Base-by-base conservation (phyloP, 192 early-diverging fungal species). In the Coemansia aciculifera region DNA sequence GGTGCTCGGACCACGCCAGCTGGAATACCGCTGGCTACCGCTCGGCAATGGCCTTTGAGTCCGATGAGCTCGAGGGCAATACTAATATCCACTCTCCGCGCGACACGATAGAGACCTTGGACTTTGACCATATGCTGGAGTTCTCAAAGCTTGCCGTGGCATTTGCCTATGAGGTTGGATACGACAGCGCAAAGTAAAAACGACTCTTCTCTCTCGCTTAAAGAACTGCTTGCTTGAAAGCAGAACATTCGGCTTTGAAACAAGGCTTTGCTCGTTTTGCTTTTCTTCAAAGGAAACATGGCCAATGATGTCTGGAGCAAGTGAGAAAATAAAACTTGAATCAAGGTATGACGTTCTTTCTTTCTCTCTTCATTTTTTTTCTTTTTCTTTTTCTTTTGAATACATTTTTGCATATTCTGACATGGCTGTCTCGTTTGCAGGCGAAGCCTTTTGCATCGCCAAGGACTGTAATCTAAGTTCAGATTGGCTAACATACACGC, bases 11-110 rank as follows among this genome's bases (percentile, higher is more conserved):
- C 81, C 94, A 98, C 74, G 94, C 94, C 5, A 91, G 91, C 31
- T 98, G 95, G 95, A 86, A 85, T 64, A 88, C 91, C 68, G 87
- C 88, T n/a, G 96, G 95, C 1, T 95, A 86, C 84, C 90, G 90
- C 23, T 90, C 94, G 31, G 89, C 90, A 7, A 95, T 97, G 72
- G 86, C 94, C 0, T 90, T 90, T 59, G 93, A 94, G 81, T 85
- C 81, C n/a, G 86, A 84, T 23, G 83, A 90, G 66, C 69, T 85
- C 10, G 89, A 92, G 31, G 85, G 83, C n/a, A 92, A 91, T 84
- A 89, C 89, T 12, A 84, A 89, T 52, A 92, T 97, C 63, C 97
- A 99, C 78, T 80, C 92, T n/a, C 79, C 89, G 9, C 80, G 84
- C 43, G 97, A 99, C 71, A 87, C 85, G 5, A 71, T 94, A 9